Conservation (phyloP, 306 rosid species). For the Aeschynomene evenia region DNA sequence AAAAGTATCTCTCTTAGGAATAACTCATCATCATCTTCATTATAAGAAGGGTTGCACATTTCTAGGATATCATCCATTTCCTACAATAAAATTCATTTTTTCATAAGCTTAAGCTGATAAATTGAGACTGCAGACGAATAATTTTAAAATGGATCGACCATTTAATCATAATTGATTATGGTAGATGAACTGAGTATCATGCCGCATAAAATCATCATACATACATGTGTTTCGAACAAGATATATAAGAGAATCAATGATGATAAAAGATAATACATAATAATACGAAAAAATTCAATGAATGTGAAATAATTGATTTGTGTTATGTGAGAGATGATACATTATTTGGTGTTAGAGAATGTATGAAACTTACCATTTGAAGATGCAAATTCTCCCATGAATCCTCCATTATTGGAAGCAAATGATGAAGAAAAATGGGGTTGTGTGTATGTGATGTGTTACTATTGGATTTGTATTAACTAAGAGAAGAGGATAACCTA, state of each 20-base stretch:
- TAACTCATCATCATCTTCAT: constrained; percentile 17
- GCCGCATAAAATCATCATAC: too few relatives aligned
- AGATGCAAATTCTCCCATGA: constrained; percentile 28
- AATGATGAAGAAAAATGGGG: neutral
- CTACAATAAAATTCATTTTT: constrained; percentile 27
- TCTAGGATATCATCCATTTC: constrained; percentile 26
- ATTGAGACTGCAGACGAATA: too few relatives aligned
- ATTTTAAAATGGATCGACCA: too few relatives aligned
- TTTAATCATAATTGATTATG: too few relatives aligned
- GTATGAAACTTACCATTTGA: constrained; percentile 25
- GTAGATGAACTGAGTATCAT: too few relatives aligned
- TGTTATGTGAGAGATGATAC: neutral
- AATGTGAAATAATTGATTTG: too few relatives aligned
- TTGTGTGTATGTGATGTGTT: neutral
- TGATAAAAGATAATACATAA: too few relatives aligned
- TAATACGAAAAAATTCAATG: too few relatives aligned
- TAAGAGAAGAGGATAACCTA: too few relatives aligned
- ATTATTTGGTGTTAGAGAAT: neutral
- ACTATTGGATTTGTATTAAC: neutral
- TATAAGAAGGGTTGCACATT: neutral
- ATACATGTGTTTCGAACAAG: too few relatives aligned
- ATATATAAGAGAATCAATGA: too few relatives aligned
- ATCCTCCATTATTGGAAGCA: constrained; percentile 22
- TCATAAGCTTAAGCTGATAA: too few relatives aligned
- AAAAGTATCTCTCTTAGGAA: constrained; percentile 30